phyloP scores from a whole-genome alignment of 208 protist species.

The Naegleria gruberi region DNA sequence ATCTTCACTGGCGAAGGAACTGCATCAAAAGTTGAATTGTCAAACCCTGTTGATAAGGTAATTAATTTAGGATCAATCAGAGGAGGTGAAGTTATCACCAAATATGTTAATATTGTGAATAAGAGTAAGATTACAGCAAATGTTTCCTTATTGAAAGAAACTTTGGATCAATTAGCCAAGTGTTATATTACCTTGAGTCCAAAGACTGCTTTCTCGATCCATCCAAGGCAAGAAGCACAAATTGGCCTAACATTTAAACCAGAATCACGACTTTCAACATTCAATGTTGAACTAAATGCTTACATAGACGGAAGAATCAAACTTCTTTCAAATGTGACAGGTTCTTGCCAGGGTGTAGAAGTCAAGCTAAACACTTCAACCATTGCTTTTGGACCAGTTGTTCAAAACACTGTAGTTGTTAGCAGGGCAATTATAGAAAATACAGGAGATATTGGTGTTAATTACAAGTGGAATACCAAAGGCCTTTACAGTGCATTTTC shows the following conservation, averaged over 20 bases:
- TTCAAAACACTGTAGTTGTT: conserved; percentile 59
- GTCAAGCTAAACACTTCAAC: conserved; percentile 77
- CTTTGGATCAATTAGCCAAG: conserved; percentile 52
- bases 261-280: not conserved
- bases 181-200: conserved; percentile 58
- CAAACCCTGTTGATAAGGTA: conserved; percentile 43
- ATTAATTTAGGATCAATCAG: conserved; percentile 70
- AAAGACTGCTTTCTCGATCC: not conserved
- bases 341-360: conserved; percentile 81
- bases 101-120: conserved; percentile 70
- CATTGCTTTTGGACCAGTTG: conserved; percentile 79
- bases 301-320: conserved; percentile 49
- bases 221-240: not conserved
- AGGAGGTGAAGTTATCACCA: conserved; percentile 57
- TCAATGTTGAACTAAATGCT: not conserved
- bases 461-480: conserved; percentile 66
- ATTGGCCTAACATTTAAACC: conserved; percentile 17
- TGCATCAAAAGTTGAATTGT: conserved; percentile 69
- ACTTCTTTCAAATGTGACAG: conserved; percentile 70
- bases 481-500: conserved; percentile 55
- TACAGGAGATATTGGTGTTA: conserved; percentile 82
- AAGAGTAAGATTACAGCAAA: conserved; percentile 60
- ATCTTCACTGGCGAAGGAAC: conserved; percentile 77
- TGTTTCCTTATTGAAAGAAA: conserved; percentile 59
- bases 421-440: conserved; percentile 80